Evolutionary conservation across 805 yeast genomes (phyloP).

Genomic region (Candida berthetii): DNA sequence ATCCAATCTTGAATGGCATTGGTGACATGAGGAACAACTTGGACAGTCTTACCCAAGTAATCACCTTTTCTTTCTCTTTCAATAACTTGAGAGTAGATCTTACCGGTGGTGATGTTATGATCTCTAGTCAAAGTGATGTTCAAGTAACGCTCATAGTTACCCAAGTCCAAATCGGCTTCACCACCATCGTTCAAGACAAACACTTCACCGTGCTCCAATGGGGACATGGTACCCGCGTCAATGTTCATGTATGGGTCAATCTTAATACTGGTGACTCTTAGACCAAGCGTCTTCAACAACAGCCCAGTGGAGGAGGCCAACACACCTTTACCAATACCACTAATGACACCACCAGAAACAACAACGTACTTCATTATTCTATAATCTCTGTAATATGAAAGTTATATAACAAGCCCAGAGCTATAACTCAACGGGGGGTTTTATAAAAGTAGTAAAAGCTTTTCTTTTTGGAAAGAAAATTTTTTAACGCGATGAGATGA

Average conservation of each 20-base stretch:
- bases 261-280: conserved; percentile 93
- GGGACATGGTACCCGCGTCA: conserved; percentile 99
- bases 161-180: conserved; percentile 95
- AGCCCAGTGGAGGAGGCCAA: conserved; percentile 96
- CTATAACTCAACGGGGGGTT: no score
- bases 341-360: conserved; percentile 98
- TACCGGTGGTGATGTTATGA: conserved; percentile 98
- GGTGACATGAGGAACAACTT: conserved; percentile 97
- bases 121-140: conserved; percentile 89
- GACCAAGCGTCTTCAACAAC: conserved; percentile 86
- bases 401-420: no score
- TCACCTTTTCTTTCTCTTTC: conserved; percentile 95
- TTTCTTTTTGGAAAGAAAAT: neutral
- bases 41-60: conserved; percentile 98
- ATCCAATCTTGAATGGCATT: conserved; percentile 99
- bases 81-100: conserved; percentile 90
- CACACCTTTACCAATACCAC: conserved; percentile 99
- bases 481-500: no score
- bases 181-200: conserved; percentile 98
- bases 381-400: neutral
- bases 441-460: no score
- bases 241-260: conserved; percentile 99
- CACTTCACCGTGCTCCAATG: conserved; percentile 98
- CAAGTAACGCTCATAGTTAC: conserved; percentile 95
- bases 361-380: conserved; percentile 96